These are phyloP conservation scores for Orobanche coerulescens DNA, from an alignment of 257 asterid species.

Conservation along the genomic window DNA sequence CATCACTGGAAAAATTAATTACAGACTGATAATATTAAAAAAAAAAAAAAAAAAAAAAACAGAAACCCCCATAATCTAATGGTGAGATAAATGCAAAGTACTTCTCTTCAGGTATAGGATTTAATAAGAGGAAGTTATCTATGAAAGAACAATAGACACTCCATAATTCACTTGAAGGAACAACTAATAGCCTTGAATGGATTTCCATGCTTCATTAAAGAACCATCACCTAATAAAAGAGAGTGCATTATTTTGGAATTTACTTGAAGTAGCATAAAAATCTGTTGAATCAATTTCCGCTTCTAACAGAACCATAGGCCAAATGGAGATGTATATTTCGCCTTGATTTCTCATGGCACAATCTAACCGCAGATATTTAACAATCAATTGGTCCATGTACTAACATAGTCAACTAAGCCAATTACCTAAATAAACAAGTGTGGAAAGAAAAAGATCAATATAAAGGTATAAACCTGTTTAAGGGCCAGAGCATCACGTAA, in stretches of 20 bases:
- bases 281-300: neutral
- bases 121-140: neutral
- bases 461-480: neutral
- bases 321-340: neutral
- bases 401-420: neutral
- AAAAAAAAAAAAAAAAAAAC: too few species aligned
- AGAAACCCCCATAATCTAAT: neutral
- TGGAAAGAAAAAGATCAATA: neutral
- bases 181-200: neutral
- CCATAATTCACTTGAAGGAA: constrained; percentile 6
- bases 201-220: neutral
- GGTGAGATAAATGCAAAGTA: too few species aligned
- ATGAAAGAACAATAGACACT: constrained; percentile 2
- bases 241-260: neutral
- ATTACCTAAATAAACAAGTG: neutral
- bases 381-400: neutral
- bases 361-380: neutral
- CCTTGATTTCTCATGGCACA: constrained; percentile 9
- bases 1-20: neutral
- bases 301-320: constrained; percentile 14
- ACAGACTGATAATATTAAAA: neutral
- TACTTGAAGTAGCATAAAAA: neutral
- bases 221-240: neutral
- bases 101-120: neutral
- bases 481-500: constrained; percentile 1